Conservation (phyloP, 2,329 filamentous ascomycete genomes). For the Pseudodiploospora longispora region DNA sequence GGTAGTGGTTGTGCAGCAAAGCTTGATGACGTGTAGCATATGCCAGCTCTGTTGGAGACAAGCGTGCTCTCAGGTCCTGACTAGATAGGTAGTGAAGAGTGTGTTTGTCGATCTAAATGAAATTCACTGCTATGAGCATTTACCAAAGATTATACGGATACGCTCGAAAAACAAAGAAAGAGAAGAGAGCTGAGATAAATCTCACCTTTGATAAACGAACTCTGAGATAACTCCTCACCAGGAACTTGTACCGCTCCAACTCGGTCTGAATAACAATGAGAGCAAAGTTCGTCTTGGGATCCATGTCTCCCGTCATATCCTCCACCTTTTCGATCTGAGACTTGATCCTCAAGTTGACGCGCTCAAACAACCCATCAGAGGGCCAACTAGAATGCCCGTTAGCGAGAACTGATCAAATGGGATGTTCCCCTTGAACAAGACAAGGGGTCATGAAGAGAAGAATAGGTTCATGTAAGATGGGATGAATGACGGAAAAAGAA, state of each 20-base stretch:
- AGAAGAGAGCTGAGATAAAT: background rate
- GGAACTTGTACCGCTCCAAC: slow-evolving; percentile 86
- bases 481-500: background rate
- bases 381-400: slow-evolving; percentile 43
- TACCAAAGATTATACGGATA: background rate
- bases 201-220: slow-evolving; percentile 78
- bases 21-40: slow-evolving; percentile 83
- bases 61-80: slow-evolving; percentile 45
- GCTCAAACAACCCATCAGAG: slow-evolving; percentile 67
- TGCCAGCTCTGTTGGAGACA: slow-evolving; percentile 69
- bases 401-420: too few species aligned
- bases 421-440: background rate
- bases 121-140: background rate
- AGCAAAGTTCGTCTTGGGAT: slow-evolving; percentile 83
- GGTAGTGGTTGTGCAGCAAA: slow-evolving; percentile 76
- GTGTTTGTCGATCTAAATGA: slow-evolving; percentile 61
- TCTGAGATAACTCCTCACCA: slow-evolving; percentile 75
- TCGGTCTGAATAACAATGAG: slow-evolving; percentile 96
- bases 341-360: slow-evolving; percentile 66
- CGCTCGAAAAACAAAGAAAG: background rate
- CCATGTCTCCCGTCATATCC: slow-evolving; percentile 74
- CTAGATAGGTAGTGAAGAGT: slow-evolving; percentile 64
- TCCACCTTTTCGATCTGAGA: slow-evolving; percentile 64
- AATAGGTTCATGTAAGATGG: background rate
- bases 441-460: background rate